phyloP scores from a whole-genome alignment of 192 early-diverging fungal species.

The Backusella sp. region DNA sequence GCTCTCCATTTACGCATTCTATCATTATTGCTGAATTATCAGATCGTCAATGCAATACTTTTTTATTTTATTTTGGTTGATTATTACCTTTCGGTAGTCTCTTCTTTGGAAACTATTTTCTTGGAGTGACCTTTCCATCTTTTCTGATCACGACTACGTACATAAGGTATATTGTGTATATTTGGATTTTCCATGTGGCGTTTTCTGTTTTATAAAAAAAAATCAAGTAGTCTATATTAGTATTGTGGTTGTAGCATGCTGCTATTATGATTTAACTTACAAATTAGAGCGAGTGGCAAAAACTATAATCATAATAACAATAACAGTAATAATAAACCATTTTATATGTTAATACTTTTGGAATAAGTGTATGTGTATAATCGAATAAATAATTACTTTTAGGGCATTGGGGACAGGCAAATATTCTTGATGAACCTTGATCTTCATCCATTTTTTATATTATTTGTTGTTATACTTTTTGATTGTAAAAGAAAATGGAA shows the following conservation, averaged over 20 bases:
- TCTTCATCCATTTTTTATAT: conserved; percentile 6
- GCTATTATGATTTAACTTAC: conserved; percentile 14
- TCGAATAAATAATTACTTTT: conserved; percentile 26
- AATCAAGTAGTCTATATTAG: background rate
- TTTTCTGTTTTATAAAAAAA: conserved; percentile 28
- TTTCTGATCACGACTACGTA: conserved; percentile 50
- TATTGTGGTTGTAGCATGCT: background rate
- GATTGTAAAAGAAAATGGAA: background rate
- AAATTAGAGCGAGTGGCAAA: conserved; percentile 39
- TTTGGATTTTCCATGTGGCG: conserved; percentile 52
- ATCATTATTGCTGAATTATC: conserved; percentile 22
- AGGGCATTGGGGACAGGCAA: conserved; percentile 34
- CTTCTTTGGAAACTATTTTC: conserved; percentile 51
- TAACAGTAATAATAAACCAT: too few species aligned
- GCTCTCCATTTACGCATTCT: conserved; percentile 53
- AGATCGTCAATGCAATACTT: conserved; percentile 17
- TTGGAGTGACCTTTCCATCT: conserved; percentile 54
- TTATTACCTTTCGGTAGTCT: conserved; percentile 43
- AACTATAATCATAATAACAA: conserved; percentile 13
- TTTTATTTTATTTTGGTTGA: background rate
- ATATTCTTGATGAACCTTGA: conserved; percentile 20
- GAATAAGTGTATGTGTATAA: conserved; percentile 4
- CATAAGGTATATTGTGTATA: conserved; percentile 54
- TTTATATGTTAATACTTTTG: background rate
- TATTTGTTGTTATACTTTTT: background rate